Evolutionary conservation across 192 early-diverging fungal genomes (phyloP).

Genomic region (Coemansia sp.): DNA sequence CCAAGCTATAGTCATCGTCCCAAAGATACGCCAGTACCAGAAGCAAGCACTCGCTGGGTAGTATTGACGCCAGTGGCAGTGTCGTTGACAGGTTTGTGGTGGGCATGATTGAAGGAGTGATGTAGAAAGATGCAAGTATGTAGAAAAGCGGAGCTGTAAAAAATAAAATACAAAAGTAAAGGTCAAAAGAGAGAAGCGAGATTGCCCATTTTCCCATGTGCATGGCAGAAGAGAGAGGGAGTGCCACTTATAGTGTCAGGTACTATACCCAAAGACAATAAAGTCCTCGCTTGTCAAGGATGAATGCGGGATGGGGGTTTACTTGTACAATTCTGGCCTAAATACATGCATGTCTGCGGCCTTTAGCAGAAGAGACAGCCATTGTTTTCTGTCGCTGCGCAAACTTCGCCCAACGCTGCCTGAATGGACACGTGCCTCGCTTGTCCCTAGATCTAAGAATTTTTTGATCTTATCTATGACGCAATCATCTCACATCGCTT

Average conservation of each 20-base stretch:
- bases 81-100: not conserved
- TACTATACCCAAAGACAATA: constrained; percentile 2
- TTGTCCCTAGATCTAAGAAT: not conserved
- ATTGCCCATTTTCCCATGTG: not conserved
- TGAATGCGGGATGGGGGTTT: not conserved
- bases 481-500: not conserved
- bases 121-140: not conserved
- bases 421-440: not conserved
- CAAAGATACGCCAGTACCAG: constrained; percentile 37
- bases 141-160: not conserved
- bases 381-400: not conserved
- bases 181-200: constrained; percentile 11
- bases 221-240: not conserved
- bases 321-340: not conserved
- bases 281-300: not conserved
- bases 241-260: not conserved
- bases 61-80: not conserved
- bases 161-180: not conserved
- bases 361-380: not conserved
- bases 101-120: not conserved
- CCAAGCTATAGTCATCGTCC: constrained; percentile 13
- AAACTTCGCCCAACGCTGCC: not conserved
- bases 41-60: constrained; percentile 40
- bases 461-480: not conserved
- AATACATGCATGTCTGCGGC: not conserved